A percentile compares a stretch with the other conserved stretches of the same genome.
phyloP scores from a whole-genome alignment of 139 green algal genomes.

The Chlamydomonas applanata region DNA sequence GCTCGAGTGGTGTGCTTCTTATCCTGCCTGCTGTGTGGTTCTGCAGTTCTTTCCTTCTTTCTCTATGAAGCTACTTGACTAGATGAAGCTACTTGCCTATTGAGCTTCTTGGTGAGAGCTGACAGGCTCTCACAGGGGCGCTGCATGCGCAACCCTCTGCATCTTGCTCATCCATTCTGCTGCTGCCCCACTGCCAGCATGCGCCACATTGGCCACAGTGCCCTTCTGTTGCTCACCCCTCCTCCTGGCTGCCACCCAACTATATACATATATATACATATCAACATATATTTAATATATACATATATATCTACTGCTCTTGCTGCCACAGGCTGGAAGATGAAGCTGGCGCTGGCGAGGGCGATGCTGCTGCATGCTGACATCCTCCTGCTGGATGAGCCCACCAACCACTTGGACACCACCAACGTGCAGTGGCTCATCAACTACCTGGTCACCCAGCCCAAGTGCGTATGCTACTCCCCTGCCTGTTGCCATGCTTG shows the following conservation, averaged over 20 bases:
- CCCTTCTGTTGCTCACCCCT: background rate
- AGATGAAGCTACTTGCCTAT: too few species aligned
- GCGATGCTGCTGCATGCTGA: conserved; percentile 52
- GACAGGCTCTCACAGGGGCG: too few species aligned
- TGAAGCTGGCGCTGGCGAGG: conserved; percentile 79
- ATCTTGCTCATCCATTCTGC: background rate
- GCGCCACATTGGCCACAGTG: background rate
- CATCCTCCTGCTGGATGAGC: conserved; percentile 88
- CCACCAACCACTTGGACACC: conserved; percentile 83
- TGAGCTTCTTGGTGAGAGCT: too few species aligned
- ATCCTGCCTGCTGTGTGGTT: too few species aligned
- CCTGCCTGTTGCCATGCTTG: background rate
- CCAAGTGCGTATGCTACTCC: background rate
- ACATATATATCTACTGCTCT: too few species aligned
- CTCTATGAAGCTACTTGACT: too few species aligned
- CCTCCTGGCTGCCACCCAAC: conserved; percentile 15
- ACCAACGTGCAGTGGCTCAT: conserved; percentile 86
- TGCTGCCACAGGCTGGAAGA: conserved; percentile 77
- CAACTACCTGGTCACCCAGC: conserved; percentile 66
- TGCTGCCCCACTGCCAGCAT: background rate
- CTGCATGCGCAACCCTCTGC: too few species aligned
- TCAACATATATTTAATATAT: too few species aligned
- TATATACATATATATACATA: conserved; percentile 20
- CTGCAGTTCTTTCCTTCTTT: too few species aligned
- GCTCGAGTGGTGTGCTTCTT: too few species aligned